Conservation (phyloP, 2,329 filamentous ascomycete genomes). For the Calycina marina region DNA sequence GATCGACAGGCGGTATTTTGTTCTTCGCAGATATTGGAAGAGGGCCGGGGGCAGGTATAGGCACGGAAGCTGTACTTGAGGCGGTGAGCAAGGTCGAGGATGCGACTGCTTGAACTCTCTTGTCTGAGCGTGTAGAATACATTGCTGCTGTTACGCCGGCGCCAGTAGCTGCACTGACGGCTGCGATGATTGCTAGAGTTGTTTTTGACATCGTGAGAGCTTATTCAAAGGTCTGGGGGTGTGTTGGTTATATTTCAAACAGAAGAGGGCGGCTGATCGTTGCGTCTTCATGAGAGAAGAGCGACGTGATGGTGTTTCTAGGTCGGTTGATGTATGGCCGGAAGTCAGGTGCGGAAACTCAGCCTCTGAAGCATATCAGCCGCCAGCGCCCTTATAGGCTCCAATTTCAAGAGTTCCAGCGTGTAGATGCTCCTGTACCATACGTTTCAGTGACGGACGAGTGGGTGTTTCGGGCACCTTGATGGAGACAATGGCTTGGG, state of each 20-base stretch:
- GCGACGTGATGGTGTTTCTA: no score
- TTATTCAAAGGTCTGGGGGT: neutral
- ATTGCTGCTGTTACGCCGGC: slow-evolving; percentile 58
- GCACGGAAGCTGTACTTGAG: slow-evolving; percentile 15
- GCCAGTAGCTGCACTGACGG: slow-evolving; percentile 60
- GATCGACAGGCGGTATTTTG: slow-evolving; percentile 44
- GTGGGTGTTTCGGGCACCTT: no score
- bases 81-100: slow-evolving; percentile 13
- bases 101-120: slow-evolving; percentile 22
- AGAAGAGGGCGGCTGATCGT: slow-evolving; percentile 1
- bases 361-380: no score
- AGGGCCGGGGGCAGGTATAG: slow-evolving; percentile 17
- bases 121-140: slow-evolving; percentile 41
- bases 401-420: no score
- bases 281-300: no score
- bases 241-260: neutral
- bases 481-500: no score
- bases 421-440: no score
- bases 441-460: no score
- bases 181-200: slow-evolving; percentile 61
- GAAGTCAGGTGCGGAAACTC: no score
- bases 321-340: no score
- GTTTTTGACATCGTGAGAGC: slow-evolving; percentile 56
- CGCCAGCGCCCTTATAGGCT: no score
- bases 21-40: slow-evolving; percentile 9